phyloP scores from a whole-genome alignment of 805 yeast species.

The Saccharomycodes ludwigii region DNA sequence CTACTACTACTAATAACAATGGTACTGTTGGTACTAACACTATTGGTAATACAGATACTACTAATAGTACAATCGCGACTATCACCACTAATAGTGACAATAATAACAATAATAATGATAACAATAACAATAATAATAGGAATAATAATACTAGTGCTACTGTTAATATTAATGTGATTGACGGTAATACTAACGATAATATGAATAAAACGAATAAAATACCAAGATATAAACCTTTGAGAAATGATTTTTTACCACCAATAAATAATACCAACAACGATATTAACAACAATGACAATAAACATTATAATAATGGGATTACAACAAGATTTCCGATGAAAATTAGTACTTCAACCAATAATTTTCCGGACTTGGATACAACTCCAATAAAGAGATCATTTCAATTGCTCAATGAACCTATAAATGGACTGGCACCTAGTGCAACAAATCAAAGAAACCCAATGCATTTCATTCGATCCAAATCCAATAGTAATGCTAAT shows the following conservation, averaged over 20 bases:
- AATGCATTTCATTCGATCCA: no score
- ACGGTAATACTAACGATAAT: constrained; percentile 1
- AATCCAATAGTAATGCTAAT: no score
- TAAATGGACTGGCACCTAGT: no score
- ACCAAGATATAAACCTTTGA: constrained; percentile 2
- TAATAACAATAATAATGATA: neutral
- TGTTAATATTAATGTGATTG: neutral
- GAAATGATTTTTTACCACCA: constrained; percentile 2
- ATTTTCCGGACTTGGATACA: no score
- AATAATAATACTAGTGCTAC: neutral
- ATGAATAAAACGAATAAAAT: constrained; percentile 1
- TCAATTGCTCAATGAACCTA: no score
- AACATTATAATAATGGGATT: no score
- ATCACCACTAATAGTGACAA: neutral
- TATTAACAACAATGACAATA: neutral
- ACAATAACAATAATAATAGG: constrained; percentile 1
- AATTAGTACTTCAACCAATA: no score
- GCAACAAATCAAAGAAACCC: no score
- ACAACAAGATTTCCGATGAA: no score
- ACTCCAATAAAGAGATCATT: no score
- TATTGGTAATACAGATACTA: constrained; percentile 2
- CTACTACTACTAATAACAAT: constrained; percentile 3
- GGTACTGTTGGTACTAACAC: constrained; percentile 2
- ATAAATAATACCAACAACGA: constrained; percentile 1
- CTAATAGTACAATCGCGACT: neutral